Percentiles rank a stretch among this genome's conserved stretches.
Evolutionary conservation across 2,329 filamentous ascomycete species (phyloP).

Genomic region (Lachnellula willkommii): DNA sequence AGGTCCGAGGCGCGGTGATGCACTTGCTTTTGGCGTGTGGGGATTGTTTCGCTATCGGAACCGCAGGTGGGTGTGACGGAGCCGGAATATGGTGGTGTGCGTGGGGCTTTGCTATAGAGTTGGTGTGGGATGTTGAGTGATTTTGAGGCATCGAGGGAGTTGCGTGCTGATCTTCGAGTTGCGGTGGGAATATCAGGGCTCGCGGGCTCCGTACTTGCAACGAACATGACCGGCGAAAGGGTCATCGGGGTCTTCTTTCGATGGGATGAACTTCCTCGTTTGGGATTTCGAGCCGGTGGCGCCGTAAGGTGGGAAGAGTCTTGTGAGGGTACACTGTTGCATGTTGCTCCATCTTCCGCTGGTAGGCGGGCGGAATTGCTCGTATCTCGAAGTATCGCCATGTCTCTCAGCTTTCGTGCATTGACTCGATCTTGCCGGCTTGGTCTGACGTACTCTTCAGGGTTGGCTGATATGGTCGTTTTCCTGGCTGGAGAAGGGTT

Average conservation of each 20-base stretch:
- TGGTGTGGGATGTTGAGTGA: neutral
- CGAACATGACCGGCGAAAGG: slow-evolving; percentile 13
- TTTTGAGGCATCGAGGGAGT: neutral
- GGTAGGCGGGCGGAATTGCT: neutral
- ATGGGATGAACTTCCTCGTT: neutral
- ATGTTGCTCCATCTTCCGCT: neutral
- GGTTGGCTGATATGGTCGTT: neutral
- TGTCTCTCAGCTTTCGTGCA: slow-evolving; percentile 22
- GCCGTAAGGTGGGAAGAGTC: neutral
- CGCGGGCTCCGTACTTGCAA: slow-evolving; percentile 5
- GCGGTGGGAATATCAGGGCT: neutral
- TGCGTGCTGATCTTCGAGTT: neutral
- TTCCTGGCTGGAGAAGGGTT: neutral
- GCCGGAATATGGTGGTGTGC: slow-evolving; percentile 3
- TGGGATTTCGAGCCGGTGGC: neutral
- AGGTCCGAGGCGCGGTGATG: neutral
- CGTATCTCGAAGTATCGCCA: slow-evolving; percentile 13
- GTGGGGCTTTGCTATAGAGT: neutral
- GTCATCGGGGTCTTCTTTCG: neutral
- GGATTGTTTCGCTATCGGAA: slow-evolving; percentile 1
- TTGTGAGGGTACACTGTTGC: neutral
- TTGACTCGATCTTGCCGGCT: slow-evolving; percentile 22
- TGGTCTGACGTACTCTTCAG: slow-evolving; percentile 1
- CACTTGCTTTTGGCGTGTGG: neutral
- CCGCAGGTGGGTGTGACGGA: neutral